A percentile compares a stretch with the other conserved stretches of the same genome.
phyloP scores from a whole-genome alignment of 2,329 filamentous ascomycete species.

The Ophiocordyceps camponoti-floridani region DNA sequence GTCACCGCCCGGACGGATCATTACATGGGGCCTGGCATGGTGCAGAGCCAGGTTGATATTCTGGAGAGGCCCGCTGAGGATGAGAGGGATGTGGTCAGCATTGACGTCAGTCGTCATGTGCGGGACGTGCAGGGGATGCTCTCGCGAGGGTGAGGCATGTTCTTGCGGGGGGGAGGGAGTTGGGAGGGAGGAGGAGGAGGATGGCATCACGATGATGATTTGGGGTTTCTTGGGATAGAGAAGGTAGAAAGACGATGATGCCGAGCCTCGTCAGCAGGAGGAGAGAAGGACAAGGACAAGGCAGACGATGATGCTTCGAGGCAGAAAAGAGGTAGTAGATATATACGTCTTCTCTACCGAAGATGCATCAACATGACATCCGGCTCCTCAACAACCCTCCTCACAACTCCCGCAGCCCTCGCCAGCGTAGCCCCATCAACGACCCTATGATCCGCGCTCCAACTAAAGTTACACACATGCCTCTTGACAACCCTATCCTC shows the following conservation, averaged over 20 bases:
- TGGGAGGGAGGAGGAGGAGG: too few relatives aligned
- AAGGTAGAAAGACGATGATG: too few relatives aligned
- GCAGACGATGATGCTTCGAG: too few relatives aligned
- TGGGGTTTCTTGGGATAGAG: too few relatives aligned
- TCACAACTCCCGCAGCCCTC: conserved; percentile 68
- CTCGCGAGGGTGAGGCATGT: conserved; percentile 36
- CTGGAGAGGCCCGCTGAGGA: conserved; percentile 65
- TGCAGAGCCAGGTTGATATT: conserved; percentile 74
- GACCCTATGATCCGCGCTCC: conserved; percentile 89
- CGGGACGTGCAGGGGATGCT: conserved; percentile 43
- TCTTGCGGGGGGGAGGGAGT: too few relatives aligned
- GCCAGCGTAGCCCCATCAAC: conserved; percentile 93
- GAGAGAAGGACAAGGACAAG: too few relatives aligned
- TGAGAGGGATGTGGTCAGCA: conserved; percentile 52
- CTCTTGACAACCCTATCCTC: conserved; percentile 46
- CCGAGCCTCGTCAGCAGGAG: too few relatives aligned
- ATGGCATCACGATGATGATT: too few relatives aligned
- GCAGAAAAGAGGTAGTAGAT: too few relatives aligned
- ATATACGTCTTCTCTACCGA: too few relatives aligned
- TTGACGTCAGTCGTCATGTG: conserved; percentile 45
- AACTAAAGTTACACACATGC: conserved; percentile 80
- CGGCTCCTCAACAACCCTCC: conserved; percentile 63
- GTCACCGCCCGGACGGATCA: conserved; percentile 63
- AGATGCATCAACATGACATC: conserved; percentile 75
- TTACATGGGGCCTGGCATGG: conserved; percentile 94